Percentiles rank a stretch among this genome's conserved stretches.
These are phyloP conservation scores for Stagonosporopsis chrysanthemi DNA, from an alignment of 2,329 filamentous ascomycete species.

Conservation along the genomic window DNA sequence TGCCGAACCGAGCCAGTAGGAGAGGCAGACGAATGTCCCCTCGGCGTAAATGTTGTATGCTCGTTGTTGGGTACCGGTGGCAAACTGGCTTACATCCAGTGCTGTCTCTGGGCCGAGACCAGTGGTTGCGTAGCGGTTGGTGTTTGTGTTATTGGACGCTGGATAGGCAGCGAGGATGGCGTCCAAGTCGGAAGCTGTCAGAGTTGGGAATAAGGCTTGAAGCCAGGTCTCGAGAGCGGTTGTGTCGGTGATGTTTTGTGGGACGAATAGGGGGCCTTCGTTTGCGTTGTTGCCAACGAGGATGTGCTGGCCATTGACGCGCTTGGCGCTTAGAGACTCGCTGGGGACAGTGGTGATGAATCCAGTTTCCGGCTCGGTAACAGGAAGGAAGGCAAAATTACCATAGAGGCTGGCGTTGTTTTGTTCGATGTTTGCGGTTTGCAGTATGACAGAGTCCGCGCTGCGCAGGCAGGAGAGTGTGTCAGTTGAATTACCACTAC, in stretches of 20 bases:
- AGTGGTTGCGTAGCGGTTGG: neutral
- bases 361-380: constrained; percentile 47
- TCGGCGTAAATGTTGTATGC: constrained; percentile 63
- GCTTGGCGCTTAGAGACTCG: constrained; percentile 43
- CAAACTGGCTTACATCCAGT: constrained; percentile 58
- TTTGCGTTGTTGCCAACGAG: constrained; percentile 57
- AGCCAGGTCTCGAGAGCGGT: constrained; percentile 53
- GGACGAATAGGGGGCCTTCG: constrained; percentile 58
- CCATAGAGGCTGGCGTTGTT: constrained; percentile 47
- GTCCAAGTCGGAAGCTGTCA: constrained; percentile 49
- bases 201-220: constrained; percentile 48
- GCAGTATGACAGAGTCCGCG: constrained; percentile 45
- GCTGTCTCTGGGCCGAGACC: constrained; percentile 53
- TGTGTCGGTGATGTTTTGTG: constrained; percentile 54
- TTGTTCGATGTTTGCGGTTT: constrained; percentile 48
- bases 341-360: constrained; percentile 50
- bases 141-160: constrained; percentile 30
- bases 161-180: constrained; percentile 52
- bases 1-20: constrained; percentile 63
- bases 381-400: constrained; percentile 54
- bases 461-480: constrained; percentile 51
- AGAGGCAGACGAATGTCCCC: constrained; percentile 63
- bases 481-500: constrained; percentile 39
- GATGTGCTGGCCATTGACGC: constrained; percentile 49
- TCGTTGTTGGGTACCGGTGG: constrained; percentile 63